A percentile compares a stretch with the other conserved stretches of the same genome.
phyloP scores from a whole-genome alignment of 495 filamentous ascomycete genomes.

The Podospora bellae-mahoneyi region DNA sequence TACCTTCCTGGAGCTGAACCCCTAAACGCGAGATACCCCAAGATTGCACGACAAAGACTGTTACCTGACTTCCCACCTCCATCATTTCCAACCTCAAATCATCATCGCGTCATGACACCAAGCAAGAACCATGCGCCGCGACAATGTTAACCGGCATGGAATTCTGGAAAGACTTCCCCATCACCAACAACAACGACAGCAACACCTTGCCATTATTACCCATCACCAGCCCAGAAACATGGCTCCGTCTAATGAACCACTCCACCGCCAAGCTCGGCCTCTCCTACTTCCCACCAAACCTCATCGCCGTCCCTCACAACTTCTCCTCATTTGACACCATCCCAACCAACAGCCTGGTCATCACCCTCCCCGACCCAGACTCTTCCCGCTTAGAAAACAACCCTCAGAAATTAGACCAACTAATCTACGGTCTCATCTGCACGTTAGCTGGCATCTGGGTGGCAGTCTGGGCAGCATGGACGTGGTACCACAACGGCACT shows the following conservation, averaged over 20 bases:
- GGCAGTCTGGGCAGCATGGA: neutral
- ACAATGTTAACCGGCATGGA: neutral
- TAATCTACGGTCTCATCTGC: neutral
- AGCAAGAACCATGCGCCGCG: neutral
- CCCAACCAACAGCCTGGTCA: neutral
- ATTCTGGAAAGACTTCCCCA: constrained; percentile 2
- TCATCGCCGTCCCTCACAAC: neutral
- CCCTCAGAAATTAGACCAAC: neutral
- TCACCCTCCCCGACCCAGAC: neutral
- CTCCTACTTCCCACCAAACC: constrained; percentile 2
- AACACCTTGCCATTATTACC: neutral
- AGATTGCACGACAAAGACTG: neutral
- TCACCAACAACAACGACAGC: neutral
- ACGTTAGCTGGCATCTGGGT: neutral
- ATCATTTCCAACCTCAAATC: neutral
- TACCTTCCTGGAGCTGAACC: neutral
- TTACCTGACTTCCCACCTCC: neutral
- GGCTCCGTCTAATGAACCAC: neutral
- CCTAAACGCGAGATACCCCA: neutral
- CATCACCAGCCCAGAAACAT: neutral
- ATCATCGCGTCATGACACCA: neutral
- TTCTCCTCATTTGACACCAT: neutral
- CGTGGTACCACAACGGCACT: neutral
- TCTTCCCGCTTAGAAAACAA: neutral
- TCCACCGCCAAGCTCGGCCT: neutral